These are phyloP conservation scores for Pleurotus pulmonarius DNA, from an alignment of 768 basidiomycete species.

Conservation along the genomic window DNA sequence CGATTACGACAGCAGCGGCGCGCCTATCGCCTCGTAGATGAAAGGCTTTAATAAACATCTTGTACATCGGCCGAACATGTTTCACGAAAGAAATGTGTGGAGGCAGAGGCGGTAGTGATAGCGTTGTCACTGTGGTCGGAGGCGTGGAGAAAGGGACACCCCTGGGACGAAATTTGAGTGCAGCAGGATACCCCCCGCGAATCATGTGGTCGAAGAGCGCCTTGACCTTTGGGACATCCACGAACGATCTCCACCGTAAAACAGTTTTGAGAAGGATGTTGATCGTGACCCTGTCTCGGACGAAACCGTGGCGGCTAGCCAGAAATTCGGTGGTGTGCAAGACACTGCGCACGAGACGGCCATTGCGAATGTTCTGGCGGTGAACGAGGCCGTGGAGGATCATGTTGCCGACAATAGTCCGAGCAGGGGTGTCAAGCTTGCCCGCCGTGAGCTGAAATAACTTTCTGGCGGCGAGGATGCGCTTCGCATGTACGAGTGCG, in stretches of 20 bases:
- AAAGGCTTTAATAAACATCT: constrained; percentile 69
- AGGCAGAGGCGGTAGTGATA: constrained; percentile 34
- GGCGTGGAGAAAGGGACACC: constrained; percentile 45
- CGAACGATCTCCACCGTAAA: constrained; percentile 43
- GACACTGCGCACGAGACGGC: constrained; percentile 41
- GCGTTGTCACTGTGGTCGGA: constrained; percentile 8
- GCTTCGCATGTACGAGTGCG: constrained; percentile 37
- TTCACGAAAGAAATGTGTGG: constrained; percentile 46
- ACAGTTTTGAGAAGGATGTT: constrained; percentile 66
- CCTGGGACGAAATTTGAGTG: constrained; percentile 21
- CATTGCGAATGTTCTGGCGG: constrained; percentile 30
- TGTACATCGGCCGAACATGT: constrained; percentile 68
- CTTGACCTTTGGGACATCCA: constrained; percentile 42
- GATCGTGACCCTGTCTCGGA: constrained; percentile 63
- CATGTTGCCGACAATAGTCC: constrained; percentile 52
- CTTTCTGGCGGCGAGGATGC: constrained; percentile 39
- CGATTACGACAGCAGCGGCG: constrained; percentile 51
- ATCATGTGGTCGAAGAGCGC: constrained; percentile 65
- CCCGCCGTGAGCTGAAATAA: constrained; percentile 28
- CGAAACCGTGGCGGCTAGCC: constrained; percentile 40
- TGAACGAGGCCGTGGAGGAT: constrained; percentile 44
- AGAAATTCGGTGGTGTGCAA: constrained; percentile 39
- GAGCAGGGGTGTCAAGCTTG: constrained; percentile 23
- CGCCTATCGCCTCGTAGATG: constrained; percentile 47
- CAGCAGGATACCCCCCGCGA: constrained; percentile 53